Base-by-base conservation (phyloP, 129 eudicot species). In the Saussurea involucrata region DNA sequence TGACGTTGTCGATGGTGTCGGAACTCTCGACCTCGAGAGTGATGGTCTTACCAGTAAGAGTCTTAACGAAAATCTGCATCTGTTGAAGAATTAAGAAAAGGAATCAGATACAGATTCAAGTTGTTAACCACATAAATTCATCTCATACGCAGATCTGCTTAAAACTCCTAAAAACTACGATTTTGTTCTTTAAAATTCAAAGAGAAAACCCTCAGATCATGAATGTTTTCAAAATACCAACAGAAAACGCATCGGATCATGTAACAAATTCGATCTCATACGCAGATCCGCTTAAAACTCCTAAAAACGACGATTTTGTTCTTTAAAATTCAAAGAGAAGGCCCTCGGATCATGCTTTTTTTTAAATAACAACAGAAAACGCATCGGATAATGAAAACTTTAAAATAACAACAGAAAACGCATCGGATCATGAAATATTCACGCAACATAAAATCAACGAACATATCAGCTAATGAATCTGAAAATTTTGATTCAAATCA, bases 51-150 rank as follows among this genome's bases (percentile, higher is more conserved):
- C 72, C 72, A 4, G 72, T 68, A 8, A 68, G 72, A 8, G 72
- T 68, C 72, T 68, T 68, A 68, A 68, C 72, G 72, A 68, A 68
- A 22, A 68, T 68, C 37, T 68, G 72, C 72, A 68, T 68, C 72
- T 68, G 44, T 66, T 5, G 5, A 66, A 17, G 5, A 68, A 34
- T 1, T 32, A 9, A 3, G 6, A 18, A 20, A 17, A 15, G 17
- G 17, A 15, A 49, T 49, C 5, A 49, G 58, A 49, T 49, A 49
- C 58, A 15, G 21, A 49, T 46, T 46, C n/a, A 46, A 46, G 6
- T 67, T 67, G 4, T 31, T 67, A 67, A 31, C 49, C 17, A 18
- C 25, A 66, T 6, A 2, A n/a, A 33, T 18, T 34, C 55, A 68
- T 33, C 37, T 68, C 65, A 21, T 20, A 58, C 0, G 25, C 64